Percentiles rank a stretch among this genome's conserved stretches.
Conservation (phyloP, 2,329 filamentous ascomycete genomes). For the Monilinia laxa region DNA sequence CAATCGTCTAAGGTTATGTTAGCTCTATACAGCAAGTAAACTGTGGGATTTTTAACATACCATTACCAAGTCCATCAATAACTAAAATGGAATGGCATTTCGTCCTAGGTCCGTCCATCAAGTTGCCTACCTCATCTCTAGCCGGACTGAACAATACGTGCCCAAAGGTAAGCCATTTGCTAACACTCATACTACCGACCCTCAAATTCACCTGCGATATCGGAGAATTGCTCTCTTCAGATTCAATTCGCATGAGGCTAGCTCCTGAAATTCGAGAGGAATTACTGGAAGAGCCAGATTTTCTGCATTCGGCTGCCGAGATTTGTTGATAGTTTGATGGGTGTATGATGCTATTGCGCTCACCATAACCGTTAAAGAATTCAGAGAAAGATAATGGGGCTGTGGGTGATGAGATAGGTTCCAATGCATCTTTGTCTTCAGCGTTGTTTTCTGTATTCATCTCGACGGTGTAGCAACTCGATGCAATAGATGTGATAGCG, state of each 20-base stretch:
- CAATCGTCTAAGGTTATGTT: slow-evolving; percentile 59
- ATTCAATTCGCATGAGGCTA: slow-evolving; percentile 28
- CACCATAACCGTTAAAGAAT: slow-evolving; percentile 45
- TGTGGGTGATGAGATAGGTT: slow-evolving; percentile 45
- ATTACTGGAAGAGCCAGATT: slow-evolving; percentile 31
- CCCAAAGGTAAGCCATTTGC: slow-evolving; percentile 84
- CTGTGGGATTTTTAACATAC: slow-evolving; percentile 33
- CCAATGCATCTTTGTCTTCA: slow-evolving; percentile 43
- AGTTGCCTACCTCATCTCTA: slow-evolving; percentile 65
- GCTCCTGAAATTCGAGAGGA: slow-evolving; percentile 30
- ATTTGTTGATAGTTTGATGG: slow-evolving; percentile 16
- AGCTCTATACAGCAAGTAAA: neutral
- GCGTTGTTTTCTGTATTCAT: slow-evolving; percentile 53
- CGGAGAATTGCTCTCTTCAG: slow-evolving; percentile 57
- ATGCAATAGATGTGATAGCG: slow-evolving; percentile 41
- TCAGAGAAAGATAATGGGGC: slow-evolving; percentile 48
- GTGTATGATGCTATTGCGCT: slow-evolving; percentile 40
- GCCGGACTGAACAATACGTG: slow-evolving; percentile 80
- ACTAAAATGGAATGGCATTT: slow-evolving; percentile 69
- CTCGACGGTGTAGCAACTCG: slow-evolving; percentile 55
- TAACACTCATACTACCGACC: slow-evolving; percentile 79
- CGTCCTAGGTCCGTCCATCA: slow-evolving; percentile 41
- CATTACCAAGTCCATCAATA: slow-evolving; percentile 79
- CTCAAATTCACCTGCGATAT: slow-evolving; percentile 72
- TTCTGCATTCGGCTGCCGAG: slow-evolving; percentile 29